Evolutionary conservation across 164 flowering plant genomes (phyloP).

Genomic region (Aristolochia fimbriata): DNA sequence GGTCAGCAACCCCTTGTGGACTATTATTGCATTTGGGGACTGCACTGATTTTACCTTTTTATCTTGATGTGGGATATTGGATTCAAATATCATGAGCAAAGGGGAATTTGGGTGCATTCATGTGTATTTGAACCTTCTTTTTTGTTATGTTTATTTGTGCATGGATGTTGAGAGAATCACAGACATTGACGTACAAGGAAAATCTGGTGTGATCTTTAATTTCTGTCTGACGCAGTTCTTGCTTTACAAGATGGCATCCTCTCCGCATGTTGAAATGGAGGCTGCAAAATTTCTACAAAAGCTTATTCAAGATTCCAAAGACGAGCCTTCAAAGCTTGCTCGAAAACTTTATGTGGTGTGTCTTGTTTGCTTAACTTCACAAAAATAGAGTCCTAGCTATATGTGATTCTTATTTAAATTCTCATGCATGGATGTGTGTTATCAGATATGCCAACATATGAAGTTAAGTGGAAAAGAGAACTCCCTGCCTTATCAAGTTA

Average conservation of each 20-base stretch:
- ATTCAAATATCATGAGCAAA: no score
- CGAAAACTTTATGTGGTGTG: constrained; percentile 85
- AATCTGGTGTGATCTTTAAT: background rate
- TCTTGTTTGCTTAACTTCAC: constrained; percentile 15
- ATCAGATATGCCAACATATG: constrained; percentile 95
- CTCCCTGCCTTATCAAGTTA: constrained; percentile 97
- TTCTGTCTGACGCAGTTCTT: constrained; percentile 13
- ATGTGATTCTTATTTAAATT: background rate
- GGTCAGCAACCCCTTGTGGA: no score
- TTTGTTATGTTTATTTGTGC: no score
- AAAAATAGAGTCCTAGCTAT: background rate
- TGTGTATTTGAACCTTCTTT: no score
- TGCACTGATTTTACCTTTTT: no score
- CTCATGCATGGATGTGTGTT: constrained; percentile 4
- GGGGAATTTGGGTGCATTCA: no score
- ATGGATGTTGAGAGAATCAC: no score
- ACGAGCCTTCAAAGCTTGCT: constrained; percentile 89
- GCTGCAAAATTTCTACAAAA: constrained; percentile 95
- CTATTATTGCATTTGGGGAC: no score
- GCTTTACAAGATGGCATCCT: constrained; percentile 40
- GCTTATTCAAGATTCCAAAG: constrained; percentile 90
- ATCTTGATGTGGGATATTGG: no score
- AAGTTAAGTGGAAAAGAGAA: constrained; percentile 92
- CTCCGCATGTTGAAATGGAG: constrained; percentile 83
- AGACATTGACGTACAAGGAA: no score